Evolutionary conservation across 805 yeast species (phyloP), one percentile per base, ranked within the genome.

Genomic region (Starmerella vaccinii): DNA sequence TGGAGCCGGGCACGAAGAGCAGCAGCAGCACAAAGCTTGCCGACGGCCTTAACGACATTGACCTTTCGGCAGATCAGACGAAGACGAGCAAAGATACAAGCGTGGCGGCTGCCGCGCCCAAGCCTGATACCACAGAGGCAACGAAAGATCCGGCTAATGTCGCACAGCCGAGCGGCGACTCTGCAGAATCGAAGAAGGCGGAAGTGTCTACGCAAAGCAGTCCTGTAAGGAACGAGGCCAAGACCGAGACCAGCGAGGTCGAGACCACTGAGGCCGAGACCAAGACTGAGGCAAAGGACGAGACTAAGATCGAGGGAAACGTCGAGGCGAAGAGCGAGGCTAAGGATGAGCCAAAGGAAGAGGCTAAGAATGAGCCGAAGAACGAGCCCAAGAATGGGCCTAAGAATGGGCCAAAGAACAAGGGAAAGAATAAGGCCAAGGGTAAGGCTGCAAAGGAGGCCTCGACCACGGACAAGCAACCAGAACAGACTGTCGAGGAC

Each of bases 11-110:
- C 21, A 18, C 13, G 26, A 30, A 24, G 30, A 39, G 24, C 30
- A 15, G 32, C 9, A 39, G 43, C 43, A 39, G 38, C 29, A 10
- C 46, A 4, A 30, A 32, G 19, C 38, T 43, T 30, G 46, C 46
- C 16, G 29, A 30, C 13, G 46, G 22, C 30, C 29, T 53, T 30
- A 55, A 51, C 33, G 57, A 53, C 46, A 46, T 51, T n/a, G 54
- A 50, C 21, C 47, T 50, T 4, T 46, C 47, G n/a, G 49, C 27
- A 21, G 35, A 23, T 10, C 38, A 34, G 5, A 33, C 26, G 22
- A 16, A 37, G 12, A 27, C 21, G 8, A 5, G n/a, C 40, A 37
- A 37, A 4, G 22, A 33, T 33, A 21, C 37, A 15, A 33, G 13
- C 13, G 19, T 6, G 37, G 22, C 33, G n/a, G 33, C 12, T 26